Evolutionary conservation across 305 asterid genomes (phyloP).

Genomic region (Caryopteris hybrid): DNA sequence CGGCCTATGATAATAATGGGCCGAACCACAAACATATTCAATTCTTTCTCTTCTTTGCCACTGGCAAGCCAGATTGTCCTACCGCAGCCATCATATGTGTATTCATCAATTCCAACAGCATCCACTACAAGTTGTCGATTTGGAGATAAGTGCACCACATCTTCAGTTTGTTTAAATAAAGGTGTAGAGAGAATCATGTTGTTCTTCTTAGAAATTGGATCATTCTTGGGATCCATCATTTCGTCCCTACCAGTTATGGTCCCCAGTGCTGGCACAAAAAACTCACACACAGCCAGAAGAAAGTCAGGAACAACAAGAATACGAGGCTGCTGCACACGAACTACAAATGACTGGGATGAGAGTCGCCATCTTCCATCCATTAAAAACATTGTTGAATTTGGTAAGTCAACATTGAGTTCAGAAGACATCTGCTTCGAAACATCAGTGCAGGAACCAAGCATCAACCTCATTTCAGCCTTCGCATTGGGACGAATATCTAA

Average conservation of each 20-base stretch:
- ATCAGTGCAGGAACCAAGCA: constrained; percentile 95
- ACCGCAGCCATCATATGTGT: constrained; percentile 91
- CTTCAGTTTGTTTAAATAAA: constrained; percentile 69
- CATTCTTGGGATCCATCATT: constrained; percentile 87
- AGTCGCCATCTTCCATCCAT: constrained; percentile 98
- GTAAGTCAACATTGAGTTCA: constrained; percentile 45
- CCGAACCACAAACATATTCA: constrained; percentile 38
- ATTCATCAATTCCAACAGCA: constrained; percentile 78
- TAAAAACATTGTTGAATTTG: constrained; percentile 89
- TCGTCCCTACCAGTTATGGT: constrained; percentile 94
- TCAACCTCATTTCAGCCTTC: constrained; percentile 93
- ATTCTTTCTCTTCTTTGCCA: constrained; percentile 53
- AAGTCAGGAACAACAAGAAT: constrained; percentile 93
- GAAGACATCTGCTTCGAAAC: constrained; percentile 61
- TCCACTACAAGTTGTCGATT: constrained; percentile 79
- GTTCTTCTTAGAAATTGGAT: constrained; percentile 68
- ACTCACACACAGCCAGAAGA: constrained; percentile 85
- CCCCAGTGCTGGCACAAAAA: constrained; percentile 94
- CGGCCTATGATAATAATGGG: constrained; percentile 89
- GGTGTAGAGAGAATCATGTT: constrained; percentile 62
- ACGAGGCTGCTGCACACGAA: constrained; percentile 96
- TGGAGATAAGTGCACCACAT: constrained; percentile 71
- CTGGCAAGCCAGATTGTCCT: constrained; percentile 62
- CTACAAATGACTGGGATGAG: constrained; percentile 83
- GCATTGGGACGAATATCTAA: constrained; percentile 89